Conservation (phyloP, 2,329 filamentous ascomycete species). For the Ophiostoma novo-ulmi region DNA sequence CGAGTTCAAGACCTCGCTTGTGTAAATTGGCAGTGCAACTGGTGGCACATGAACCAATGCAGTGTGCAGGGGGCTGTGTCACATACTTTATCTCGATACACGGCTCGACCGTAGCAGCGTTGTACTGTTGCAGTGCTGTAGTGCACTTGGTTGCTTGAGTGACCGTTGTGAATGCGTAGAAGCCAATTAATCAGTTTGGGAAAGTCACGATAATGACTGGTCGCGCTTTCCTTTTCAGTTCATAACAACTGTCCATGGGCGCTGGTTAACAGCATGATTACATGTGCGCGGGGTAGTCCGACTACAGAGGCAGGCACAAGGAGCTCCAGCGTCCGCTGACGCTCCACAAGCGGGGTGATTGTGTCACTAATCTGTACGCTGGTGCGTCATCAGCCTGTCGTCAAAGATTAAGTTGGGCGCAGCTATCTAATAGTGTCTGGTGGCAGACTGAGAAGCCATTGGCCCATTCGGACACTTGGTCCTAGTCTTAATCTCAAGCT, state of each 20-base stretch:
- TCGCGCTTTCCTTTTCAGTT: background rate
- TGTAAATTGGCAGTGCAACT: background rate
- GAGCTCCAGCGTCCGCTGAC: background rate
- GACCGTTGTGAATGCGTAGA: background rate
- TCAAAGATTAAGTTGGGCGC: background rate
- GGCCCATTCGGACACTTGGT: background rate
- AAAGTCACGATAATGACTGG: background rate
- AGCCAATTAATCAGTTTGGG: no score
- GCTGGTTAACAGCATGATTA: background rate
- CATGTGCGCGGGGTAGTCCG: constrained; percentile 12
- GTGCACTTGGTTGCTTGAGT: background rate
- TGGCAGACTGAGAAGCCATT: background rate
- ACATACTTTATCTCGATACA: background rate
- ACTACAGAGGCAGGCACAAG: background rate
- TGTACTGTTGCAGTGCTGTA: background rate
- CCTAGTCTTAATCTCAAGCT: background rate
- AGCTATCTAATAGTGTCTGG: background rate
- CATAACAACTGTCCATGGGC: background rate
- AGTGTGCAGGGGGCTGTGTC: background rate
- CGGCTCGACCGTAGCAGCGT: background rate
- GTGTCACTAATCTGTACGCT: background rate
- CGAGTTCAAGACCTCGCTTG: background rate
- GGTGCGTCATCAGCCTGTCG: constrained; percentile 4
- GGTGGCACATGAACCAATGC: background rate
- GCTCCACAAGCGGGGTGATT: background rate